phyloP scores from a whole-genome alignment of 1,284 basidiomycete species.

The Termitomyces sp. region DNA sequence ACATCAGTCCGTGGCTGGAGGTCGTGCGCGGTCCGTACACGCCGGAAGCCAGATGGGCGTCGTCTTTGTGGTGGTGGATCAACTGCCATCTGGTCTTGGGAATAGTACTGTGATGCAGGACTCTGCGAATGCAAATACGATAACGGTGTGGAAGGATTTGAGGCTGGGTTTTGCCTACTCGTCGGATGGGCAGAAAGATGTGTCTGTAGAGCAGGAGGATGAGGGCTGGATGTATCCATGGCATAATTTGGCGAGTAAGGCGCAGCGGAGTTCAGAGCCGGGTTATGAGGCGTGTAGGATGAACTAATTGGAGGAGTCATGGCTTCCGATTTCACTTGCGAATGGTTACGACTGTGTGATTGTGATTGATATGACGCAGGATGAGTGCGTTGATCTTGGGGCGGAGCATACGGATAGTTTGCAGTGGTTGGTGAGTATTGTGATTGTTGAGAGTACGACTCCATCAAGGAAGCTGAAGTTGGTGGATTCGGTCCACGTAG shows the following conservation, averaged over 20 bases:
- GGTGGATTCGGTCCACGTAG: constrained; percentile 48
- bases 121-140: constrained; percentile 53
- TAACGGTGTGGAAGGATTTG: constrained; percentile 65
- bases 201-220: constrained; percentile 43
- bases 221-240: constrained; percentile 60
- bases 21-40: constrained; percentile 66
- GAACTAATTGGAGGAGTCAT: constrained; percentile 49
- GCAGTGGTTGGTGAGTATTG: constrained; percentile 58
- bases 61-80: constrained; percentile 65
- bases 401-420: constrained; percentile 50
- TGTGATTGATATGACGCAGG: constrained; percentile 46
- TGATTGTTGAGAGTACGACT: constrained; percentile 64
- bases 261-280: constrained; percentile 29
- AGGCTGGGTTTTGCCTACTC: constrained; percentile 46
- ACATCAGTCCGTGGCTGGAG: constrained; percentile 63
- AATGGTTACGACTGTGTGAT: constrained; percentile 55
- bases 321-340: constrained; percentile 53
- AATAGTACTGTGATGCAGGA: constrained; percentile 50
- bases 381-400: constrained; percentile 42
- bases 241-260: constrained; percentile 31
- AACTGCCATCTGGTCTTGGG: constrained; percentile 66
- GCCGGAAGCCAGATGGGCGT: constrained; percentile 63
- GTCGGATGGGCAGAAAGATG: constrained; percentile 44
- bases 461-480: constrained; percentile 45
- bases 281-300: constrained; percentile 48